Base-by-base conservation (phyloP, 1,139 yeast species). In the Debaryomycetaceae sp. region DNA sequence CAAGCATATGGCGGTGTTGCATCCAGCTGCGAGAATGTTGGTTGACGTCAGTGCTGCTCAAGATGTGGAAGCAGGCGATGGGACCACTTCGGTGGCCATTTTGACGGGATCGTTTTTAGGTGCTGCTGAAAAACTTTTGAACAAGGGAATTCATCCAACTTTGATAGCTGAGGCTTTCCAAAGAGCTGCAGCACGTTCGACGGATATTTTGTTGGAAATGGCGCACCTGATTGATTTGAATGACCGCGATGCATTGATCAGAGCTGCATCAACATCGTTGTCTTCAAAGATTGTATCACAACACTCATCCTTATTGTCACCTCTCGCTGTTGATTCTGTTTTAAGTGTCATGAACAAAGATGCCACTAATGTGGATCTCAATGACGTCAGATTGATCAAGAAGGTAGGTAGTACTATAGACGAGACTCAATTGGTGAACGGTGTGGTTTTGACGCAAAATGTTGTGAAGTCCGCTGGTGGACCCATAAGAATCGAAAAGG, bases 51-150 rank as follows among this genome's bases (percentile, higher is more conserved):
- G 96, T 51, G 97, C 93, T 41, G 98, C 99, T 1, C 99, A 93
- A 68, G 99, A 93, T 59, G 85, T 91, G 34, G 99, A 91, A 65
- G 98, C 99, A 22, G 99, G 99, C 46, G 99, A 93, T 63, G 99
- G 99, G 53, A 93, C 99, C 38, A 93, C 99, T 0, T 84, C 97
- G 1, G 99, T 93, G 35, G 99, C 95, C 34, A 93, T 93, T 49
- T 76, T 93, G 53, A 89, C 98, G 5, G 99, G 99, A 29, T 93
- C 97, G 6, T 72, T 93, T 44, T 75, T 93, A 45, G 96, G 93
- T 34, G 99, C 99, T 23, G 96, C 98, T 44, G 99, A 95, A 57
- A 83, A 86, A 62, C 75, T 93, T 50, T 77, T 93, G 55, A 83
- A 81, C 55, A 89, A 87, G 62, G 98, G 98, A 8, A 89, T 93